Base-by-base conservation (phyloP, 2,329 filamentous ascomycete species). In the Bipolaris cookei region DNA sequence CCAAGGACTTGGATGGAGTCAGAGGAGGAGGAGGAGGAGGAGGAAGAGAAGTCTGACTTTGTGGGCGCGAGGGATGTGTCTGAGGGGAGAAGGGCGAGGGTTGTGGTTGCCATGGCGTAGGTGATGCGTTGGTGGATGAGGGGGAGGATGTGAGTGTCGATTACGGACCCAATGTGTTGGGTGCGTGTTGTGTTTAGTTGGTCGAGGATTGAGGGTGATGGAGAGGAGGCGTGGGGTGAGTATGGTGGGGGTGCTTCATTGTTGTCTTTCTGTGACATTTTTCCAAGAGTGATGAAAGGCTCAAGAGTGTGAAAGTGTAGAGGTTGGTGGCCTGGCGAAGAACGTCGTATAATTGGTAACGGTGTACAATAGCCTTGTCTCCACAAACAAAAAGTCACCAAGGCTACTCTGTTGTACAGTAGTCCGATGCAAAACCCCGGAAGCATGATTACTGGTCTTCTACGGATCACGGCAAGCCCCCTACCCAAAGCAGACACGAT, bases 61-160 rank as follows among this genome's bases (percentile, higher is more conserved):
- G 59, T 53, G 3, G 61, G 30, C 0, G 70, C 66, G 2, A 72
- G 53, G 4, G 70, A 67, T 8, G 77, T 72, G 56, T 80, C 77
- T 3, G 79, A 80, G 8, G 80, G 80, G 0, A 82, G 66, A 13
- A 82, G 69, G 30, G 80, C 72, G 55, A 81, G 28, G 28, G 28
- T 76, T 11, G 74, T 78, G 13, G 78, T 79, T 57, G 77, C 76
- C 37, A 81, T 75, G 25, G 79, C 79, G 30, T 76, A 75, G 10
- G 72, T 64, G 37, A 76, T 76, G 59, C 78, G 77, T 11, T 72
- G 58, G 51, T 74, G 64, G 45, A 82, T 66, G 16, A 78, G 64
- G 1, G 80, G 79, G 28, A 78, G 73, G 54, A 82, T 75, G 58
- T 78, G 69, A 1, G 61, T 69, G 28, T 72, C 65, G 28, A 81